phyloP scores from a whole-genome alignment of 202 grass and related monocot genomes.

The Hordeum pubiflorum region DNA sequence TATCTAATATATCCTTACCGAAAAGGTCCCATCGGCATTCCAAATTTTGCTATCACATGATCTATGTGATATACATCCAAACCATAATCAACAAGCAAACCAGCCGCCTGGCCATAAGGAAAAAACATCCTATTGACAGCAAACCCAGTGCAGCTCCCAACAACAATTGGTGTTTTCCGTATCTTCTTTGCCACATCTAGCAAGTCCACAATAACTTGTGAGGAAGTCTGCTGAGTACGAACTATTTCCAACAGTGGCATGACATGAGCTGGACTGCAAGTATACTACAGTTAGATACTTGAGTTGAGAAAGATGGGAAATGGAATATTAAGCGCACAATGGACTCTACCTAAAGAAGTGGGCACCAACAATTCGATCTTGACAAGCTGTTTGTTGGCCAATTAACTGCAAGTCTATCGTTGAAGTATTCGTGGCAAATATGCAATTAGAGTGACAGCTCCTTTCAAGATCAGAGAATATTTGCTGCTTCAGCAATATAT shows the following conservation, averaged over 20 bases:
- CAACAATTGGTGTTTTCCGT: constrained; percentile 72
- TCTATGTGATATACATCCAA: constrained; percentile 72
- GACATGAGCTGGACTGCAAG: constrained; percentile 66
- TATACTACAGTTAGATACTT: constrained; percentile 24
- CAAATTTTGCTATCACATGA: constrained; percentile 52
- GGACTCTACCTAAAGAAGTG: constrained; percentile 90
- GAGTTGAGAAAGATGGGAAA: neutral
- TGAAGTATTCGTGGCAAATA: constrained; percentile 80
- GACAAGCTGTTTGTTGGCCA: constrained; percentile 58
- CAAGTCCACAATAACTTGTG: constrained; percentile 70
- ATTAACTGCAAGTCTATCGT: constrained; percentile 80
- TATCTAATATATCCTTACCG: constrained; percentile 35
- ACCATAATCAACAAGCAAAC: constrained; percentile 70
- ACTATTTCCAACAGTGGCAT: constrained; percentile 92
- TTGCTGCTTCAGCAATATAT: constrained; percentile 65
- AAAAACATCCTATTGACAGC: constrained; percentile 91
- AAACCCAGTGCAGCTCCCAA: constrained; percentile 68
- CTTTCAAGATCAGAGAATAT: constrained; percentile 79
- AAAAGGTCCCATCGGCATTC: constrained; percentile 92
- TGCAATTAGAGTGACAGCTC: constrained; percentile 57
- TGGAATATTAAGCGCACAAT: constrained; percentile 5
- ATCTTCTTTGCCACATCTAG: constrained; percentile 67
- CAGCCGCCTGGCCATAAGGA: constrained; percentile 52
- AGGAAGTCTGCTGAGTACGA: constrained; percentile 51
- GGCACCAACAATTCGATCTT: constrained; percentile 61